phyloP scores from a whole-genome alignment of 495 filamentous ascomycete genomes.

The Penicillium manginii region DNA sequence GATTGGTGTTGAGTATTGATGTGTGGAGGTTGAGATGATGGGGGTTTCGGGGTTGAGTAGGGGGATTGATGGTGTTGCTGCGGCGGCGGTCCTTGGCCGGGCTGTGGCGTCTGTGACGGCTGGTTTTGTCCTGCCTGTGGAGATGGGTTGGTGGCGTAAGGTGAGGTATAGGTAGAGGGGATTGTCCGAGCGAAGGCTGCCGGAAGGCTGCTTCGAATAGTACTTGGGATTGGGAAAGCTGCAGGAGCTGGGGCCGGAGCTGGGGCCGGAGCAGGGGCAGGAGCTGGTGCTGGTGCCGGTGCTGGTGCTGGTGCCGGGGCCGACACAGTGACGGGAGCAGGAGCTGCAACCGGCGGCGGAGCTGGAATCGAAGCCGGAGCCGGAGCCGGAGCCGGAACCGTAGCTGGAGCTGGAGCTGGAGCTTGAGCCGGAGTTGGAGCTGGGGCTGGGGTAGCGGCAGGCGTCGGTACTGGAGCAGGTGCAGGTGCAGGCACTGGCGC shows the following conservation, averaged over 20 bases:
- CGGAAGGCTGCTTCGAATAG: constrained; percentile 49
- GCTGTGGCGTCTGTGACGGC: constrained; percentile 37
- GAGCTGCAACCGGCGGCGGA: constrained; percentile 17
- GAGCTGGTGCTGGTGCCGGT: constrained; percentile 24
- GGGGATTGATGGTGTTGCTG: constrained; percentile 26
- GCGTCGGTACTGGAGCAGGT: constrained; percentile 16
- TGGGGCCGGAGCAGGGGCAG: constrained; percentile 17
- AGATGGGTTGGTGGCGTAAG: constrained; percentile 47
- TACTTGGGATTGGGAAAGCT: constrained; percentile 46
- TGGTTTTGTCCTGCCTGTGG: constrained; percentile 34
- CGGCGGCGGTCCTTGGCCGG: constrained; percentile 21
- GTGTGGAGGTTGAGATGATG: constrained; percentile 23
- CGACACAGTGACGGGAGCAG: constrained; percentile 15
- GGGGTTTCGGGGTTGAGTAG: constrained; percentile 27
- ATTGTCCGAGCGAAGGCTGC: constrained; percentile 46
- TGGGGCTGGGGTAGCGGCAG: constrained; percentile 13
- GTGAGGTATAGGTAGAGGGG: constrained; percentile 46
- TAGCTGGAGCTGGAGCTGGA: constrained; percentile 21
- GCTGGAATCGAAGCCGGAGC: constrained; percentile 6
- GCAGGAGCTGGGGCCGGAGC: constrained; percentile 20
- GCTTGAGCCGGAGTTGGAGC: constrained; percentile 16
- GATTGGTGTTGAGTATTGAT: constrained; percentile 25
- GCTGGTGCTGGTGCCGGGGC: constrained; percentile 9
- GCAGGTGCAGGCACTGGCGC: constrained; percentile 15
- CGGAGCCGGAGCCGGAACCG: constrained; percentile 17